phyloP scores from a whole-genome alignment of 148 eudicot genomes.

The Rhododendron williamsianum region DNA sequence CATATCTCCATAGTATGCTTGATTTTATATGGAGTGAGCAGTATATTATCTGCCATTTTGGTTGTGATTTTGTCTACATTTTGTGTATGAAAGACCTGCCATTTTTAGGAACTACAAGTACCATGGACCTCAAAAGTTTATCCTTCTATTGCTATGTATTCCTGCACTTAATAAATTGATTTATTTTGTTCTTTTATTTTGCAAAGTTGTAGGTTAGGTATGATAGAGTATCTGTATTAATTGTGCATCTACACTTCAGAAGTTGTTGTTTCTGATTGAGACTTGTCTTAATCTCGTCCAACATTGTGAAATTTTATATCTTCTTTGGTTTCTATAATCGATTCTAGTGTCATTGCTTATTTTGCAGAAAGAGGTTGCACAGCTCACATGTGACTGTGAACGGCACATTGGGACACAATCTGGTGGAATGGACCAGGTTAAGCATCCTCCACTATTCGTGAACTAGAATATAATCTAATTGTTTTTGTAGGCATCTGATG shows the following conservation, averaged over 20 bases:
- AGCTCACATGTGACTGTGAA: slow-evolving; percentile 93
- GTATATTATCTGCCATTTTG: neutral
- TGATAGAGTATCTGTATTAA: neutral
- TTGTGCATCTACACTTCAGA: neutral
- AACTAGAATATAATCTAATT: neutral
- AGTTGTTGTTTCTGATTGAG: neutral
- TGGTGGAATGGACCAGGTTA: slow-evolving; percentile 99
- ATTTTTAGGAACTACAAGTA: neutral
- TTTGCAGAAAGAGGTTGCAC: slow-evolving; percentile 91
- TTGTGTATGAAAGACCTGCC: neutral
- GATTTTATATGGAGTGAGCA: neutral
- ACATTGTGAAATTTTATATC: neutral
- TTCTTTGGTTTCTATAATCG: neutral
- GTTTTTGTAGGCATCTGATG: neutral
- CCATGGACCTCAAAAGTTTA: neutral
- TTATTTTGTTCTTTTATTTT: neutral
- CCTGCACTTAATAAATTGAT: neutral
- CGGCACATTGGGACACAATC: slow-evolving; percentile 96
- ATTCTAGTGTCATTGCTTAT: slow-evolving; percentile 5
- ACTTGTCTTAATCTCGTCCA: neutral
- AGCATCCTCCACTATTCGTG: neutral
- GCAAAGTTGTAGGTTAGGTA: neutral
- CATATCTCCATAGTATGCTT: neutral
- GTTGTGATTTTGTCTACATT: neutral
- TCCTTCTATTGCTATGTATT: neutral